Base-by-base conservation (phyloP, 768 basidiomycete species). In the Termitomyces sp. region DNA sequence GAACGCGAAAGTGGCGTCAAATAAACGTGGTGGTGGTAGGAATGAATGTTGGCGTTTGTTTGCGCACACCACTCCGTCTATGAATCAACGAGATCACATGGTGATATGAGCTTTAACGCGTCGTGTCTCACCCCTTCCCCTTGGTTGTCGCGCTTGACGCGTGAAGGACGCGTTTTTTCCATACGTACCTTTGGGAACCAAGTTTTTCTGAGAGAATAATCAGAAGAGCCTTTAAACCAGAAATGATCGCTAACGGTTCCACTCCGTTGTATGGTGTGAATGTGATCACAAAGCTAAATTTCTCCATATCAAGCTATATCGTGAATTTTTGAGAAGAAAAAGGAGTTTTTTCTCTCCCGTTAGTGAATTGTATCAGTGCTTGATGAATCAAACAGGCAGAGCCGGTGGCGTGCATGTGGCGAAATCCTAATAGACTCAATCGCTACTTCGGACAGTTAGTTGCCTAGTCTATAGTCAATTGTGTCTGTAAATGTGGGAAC, bases 1-100 rank as follows among this genome's bases (percentile, higher is more conserved):
- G 49, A 68, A 70, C 72, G 68, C 69, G 70, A 69, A 68, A 68
- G 68, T 63, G 61, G 70, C 68, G 62, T 61, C 58, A 54, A 60
- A 61, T 58, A 56, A 60, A 61, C 56, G 62, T 72, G 68, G 73
- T 77, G 74, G 72, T 74, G 76, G 76, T 71, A 75, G 74, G 73
- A 72, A 70, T 73, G 73, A 65, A 61, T 73, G 69, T 72, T 72
- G 68, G 64, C 61, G 63, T 62, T 64, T 73, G 67, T 73, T 77
- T 75, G 70, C 65, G 63, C 64, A 63, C 59, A 64, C 43, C 26
- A 26, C 61, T 64, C n/a, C 63, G 61, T 59, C 28, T 54, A 62
- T 43, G 50, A 54, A 66, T 65, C 64, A 66, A 66, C 65, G 62
- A 65, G 64, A 65, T 66, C 65, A 66, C 65, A 66, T 66, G 65